These are phyloP conservation scores for Pseudopyrenochaeta lycopersici DNA, from an alignment of 2,329 filamentous ascomycete genomes.

Conservation along the genomic window DNA sequence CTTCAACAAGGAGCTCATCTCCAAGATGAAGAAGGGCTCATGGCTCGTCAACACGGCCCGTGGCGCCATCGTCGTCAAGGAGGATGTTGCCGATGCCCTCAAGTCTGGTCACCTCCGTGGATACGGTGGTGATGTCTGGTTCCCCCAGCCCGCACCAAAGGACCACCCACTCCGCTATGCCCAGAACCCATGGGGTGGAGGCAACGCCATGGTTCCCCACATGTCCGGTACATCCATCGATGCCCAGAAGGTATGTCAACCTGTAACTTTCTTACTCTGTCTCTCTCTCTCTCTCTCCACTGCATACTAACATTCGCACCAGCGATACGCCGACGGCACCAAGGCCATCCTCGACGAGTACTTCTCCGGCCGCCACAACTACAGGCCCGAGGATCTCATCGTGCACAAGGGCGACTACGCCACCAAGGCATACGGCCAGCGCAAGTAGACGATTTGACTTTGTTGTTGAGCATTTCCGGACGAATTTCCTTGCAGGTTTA, in stretches of 20 bases:
- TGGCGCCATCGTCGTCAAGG: conserved; percentile 98
- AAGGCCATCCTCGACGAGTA: conserved; percentile 93
- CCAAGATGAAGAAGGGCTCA: conserved; percentile 98
- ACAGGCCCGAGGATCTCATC: conserved; percentile 89
- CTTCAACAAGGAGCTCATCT: conserved; percentile 98
- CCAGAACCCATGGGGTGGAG: conserved; percentile 93
- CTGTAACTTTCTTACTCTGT: no score
- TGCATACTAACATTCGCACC: conserved; percentile 14
- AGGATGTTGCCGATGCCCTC: conserved; percentile 94
- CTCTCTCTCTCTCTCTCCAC: not conserved
- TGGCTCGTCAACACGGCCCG: conserved; percentile 99
- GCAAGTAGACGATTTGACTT: conserved; percentile 58
- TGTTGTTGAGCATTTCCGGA: conserved; percentile 22
- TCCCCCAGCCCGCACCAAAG: conserved; percentile 93
- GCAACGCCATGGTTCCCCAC: conserved; percentile 98
- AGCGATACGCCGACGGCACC: conserved; percentile 78
- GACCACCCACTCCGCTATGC: conserved; percentile 93
- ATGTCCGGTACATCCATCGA: conserved; percentile 99
- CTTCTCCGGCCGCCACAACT: conserved; percentile 86
- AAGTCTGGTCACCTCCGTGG: conserved; percentile 90
- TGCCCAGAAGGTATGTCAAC: conserved; percentile 72
- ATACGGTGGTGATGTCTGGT: conserved; percentile 92
- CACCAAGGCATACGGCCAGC: conserved; percentile 90
- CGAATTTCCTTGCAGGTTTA: conserved; percentile 25
- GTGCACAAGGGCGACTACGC: conserved; percentile 90